A percentile compares a stretch with the other conserved stretches of the same genome.
These are phyloP conservation scores for Nakaseomyces glabratus DNA, from an alignment of 1,139 yeast genomes.

Conservation along the genomic window DNA sequence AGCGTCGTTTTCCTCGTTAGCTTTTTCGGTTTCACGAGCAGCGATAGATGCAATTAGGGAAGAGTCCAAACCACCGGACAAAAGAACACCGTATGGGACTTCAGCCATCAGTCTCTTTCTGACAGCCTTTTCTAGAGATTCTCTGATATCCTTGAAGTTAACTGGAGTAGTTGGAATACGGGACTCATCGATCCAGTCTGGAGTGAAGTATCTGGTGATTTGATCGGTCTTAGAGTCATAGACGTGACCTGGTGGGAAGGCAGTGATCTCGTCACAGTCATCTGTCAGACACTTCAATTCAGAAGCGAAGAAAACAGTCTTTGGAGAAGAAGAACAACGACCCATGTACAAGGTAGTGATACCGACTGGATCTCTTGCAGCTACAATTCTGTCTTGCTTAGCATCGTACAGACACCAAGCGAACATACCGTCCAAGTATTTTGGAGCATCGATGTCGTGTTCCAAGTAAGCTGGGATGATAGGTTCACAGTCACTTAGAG, in stretches of 20 bases:
- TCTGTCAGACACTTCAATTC: slow-evolving; percentile 90
- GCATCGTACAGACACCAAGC: slow-evolving; percentile 90
- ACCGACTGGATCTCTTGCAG: slow-evolving; percentile 98
- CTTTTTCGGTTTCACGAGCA: slow-evolving; percentile 85
- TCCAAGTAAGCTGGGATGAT: slow-evolving; percentile 86
- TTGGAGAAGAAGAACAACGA: slow-evolving; percentile 57
- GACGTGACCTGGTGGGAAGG: slow-evolving; percentile 98
- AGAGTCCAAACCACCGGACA: slow-evolving; percentile 96
- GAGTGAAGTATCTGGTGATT: slow-evolving; percentile 78
- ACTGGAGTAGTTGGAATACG: slow-evolving; percentile 67
- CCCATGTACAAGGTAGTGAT: slow-evolving; percentile 96
- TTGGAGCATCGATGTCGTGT: slow-evolving; percentile 84
- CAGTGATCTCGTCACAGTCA: slow-evolving; percentile 83
- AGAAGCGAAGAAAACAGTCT: slow-evolving; percentile 80
- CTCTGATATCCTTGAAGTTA: slow-evolving; percentile 65
- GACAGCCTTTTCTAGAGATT: slow-evolving; percentile 82
- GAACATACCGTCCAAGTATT: slow-evolving; percentile 93
- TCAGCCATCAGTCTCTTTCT: slow-evolving; percentile 99
- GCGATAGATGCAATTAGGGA: slow-evolving; percentile 95
- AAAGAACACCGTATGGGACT: slow-evolving; percentile 93
- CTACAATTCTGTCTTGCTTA: slow-evolving; percentile 74
- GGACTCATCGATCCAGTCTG: slow-evolving; percentile 85
- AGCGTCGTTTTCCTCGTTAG: slow-evolving; percentile 40
- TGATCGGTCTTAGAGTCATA: slow-evolving; percentile 86
- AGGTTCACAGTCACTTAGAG: slow-evolving; percentile 93